A percentile compares a stretch with the other conserved stretches of the same genome.
phyloP scores from a whole-genome alignment of 306 rosid species.

The Arachis hypogaea region DNA sequence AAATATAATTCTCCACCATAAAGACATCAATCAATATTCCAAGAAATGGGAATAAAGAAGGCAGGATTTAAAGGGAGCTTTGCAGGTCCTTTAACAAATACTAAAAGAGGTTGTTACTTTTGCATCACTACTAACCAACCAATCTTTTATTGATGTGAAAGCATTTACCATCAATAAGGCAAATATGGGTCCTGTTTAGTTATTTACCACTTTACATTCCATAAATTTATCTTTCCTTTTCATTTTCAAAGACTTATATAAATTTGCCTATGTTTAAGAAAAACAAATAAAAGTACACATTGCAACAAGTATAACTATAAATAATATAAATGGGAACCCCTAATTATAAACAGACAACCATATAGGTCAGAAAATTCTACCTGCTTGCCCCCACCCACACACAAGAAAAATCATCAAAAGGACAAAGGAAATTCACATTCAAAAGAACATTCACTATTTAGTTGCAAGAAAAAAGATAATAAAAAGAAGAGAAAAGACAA shows the following conservation, averaged over 20 bases:
- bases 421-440: too few relatives aligned
- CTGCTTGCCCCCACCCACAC: background rate
- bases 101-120: slow-evolving; percentile 46
- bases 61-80: slow-evolving; percentile 36
- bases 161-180: slow-evolving; percentile 34
- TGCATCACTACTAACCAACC: slow-evolving; percentile 45
- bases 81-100: slow-evolving; percentile 34
- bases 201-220: background rate
- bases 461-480: too few relatives aligned
- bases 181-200: slow-evolving; percentile 34
- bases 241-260: slow-evolving; percentile 1
- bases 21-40: background rate
- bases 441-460: too few relatives aligned
- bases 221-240: slow-evolving; percentile 26
- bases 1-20: background rate
- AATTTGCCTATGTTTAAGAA: background rate
- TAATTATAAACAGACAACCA: slow-evolving; percentile 7
- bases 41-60: slow-evolving; percentile 9
- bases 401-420: background rate
- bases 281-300: background rate
- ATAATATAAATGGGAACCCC: too few relatives aligned
- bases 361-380: background rate
- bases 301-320: background rate
- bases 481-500: too few relatives aligned
- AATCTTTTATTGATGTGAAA: slow-evolving; percentile 40